These are phyloP conservation scores for Lyophyllum shimeji DNA, from an alignment of 768 basidiomycete genomes.

Conservation along the genomic window DNA sequence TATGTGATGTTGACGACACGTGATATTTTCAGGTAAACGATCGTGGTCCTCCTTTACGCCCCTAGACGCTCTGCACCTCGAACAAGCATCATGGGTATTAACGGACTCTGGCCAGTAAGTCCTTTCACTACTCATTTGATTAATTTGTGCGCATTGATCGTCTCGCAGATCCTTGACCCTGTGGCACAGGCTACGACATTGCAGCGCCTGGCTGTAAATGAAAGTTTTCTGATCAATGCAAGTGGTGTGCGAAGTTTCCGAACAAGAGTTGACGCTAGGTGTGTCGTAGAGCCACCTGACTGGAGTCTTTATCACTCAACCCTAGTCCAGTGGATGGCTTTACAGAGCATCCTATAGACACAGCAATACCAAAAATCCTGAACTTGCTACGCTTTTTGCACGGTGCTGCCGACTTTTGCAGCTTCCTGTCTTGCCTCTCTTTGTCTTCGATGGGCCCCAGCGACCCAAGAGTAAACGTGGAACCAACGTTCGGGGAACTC, in stretches of 20 bases:
- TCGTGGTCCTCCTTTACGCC: background rate
- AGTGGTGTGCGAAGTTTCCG: background rate
- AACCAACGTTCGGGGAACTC: background rate
- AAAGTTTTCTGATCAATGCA: constrained; percentile 2
- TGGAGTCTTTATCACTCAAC: background rate
- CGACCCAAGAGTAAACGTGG: constrained; percentile 1
- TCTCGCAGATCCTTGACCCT: background rate
- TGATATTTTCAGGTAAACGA: background rate
- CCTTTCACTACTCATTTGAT: background rate
- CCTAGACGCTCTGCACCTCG: background rate
- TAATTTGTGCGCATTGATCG: background rate
- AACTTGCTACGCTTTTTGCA: constrained; percentile 7
- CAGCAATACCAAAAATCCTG: constrained; percentile 2
- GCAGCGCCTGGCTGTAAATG: constrained; percentile 4
- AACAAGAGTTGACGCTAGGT: constrained; percentile 10
- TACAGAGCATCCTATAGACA: background rate
- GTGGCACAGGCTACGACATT: background rate
- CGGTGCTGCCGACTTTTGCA: constrained; percentile 3
- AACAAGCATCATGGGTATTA: background rate
- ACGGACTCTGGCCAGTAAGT: background rate
- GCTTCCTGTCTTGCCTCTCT: constrained; percentile 8
- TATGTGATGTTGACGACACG: background rate
- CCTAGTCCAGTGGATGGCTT: constrained; percentile 4
- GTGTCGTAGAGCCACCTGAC: background rate
- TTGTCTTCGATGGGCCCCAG: constrained; percentile 11